Base-by-base conservation (phyloP, 345 rosid species). In the Eucalyptus sp. region DNA sequence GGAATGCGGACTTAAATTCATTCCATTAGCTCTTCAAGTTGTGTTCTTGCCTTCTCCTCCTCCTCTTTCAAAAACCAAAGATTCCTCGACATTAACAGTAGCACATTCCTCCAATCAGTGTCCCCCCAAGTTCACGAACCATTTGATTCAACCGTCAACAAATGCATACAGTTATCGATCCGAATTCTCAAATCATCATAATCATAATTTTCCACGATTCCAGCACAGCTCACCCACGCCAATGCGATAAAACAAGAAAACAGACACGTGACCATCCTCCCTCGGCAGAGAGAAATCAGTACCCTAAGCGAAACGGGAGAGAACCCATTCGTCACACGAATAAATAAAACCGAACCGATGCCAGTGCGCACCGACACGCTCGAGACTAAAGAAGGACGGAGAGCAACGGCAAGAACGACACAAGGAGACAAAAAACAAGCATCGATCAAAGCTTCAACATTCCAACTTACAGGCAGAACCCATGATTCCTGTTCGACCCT, bases 331-430 rank as follows among this genome's bases (percentile, higher is more conserved):
- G 15, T 41, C 83, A 37, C 27, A 20, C 13, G 46, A 71, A 33
- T 33, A 9, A 71, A 71, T 6, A 5, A 18, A 71, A 71, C 41
- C 22, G 83, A 76, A 0, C n/a, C 14, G 68, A 62, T 64, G 76
- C 76, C 66, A 64, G 76, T 0, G 0, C 41, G 0, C 76, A 31
- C 0, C 9, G 76, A 64, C n/a, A 14, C 76, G 11, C 76, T 64
- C 76, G 33, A 64, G 18, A 64, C 76, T 64, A n/a, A 64, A 60
- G 25, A 48, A 46, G 87, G 20, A 49, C 87, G 49, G 87, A 85
- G 33, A 31, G 49, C 86, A 48, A 84, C 18, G 49, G 1, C 29
- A 85, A 46, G 58, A 86, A 11, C 48, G 29, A 52, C 48, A 31
- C 56, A 52, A 52, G 58, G 41, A 89, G 24, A 60, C 22, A 25